These are phyloP conservation scores for Elongisporangium undulatum DNA, from an alignment of 352 stramenopile species.

Conservation along the genomic window DNA sequence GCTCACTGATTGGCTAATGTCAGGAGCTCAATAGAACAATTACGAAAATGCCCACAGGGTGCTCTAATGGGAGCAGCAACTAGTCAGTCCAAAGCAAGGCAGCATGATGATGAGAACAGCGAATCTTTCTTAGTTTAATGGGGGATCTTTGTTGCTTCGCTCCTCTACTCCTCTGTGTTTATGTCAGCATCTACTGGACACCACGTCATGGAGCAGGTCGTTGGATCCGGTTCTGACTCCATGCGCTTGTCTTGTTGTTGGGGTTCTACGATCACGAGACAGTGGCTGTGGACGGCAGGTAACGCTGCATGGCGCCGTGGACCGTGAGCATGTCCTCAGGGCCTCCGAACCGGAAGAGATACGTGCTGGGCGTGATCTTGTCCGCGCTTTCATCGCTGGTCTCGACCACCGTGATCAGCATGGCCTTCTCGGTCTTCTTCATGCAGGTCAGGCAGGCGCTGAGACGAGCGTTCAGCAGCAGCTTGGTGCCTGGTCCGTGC, in stretches of 20 bases:
- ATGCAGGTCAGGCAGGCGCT: conserved; percentile 56
- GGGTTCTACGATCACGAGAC: conserved; percentile 8
- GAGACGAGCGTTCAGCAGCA: conserved; percentile 70
- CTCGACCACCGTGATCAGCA: conserved; percentile 65
- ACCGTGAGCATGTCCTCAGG: conserved; percentile 55
- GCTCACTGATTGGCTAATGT: not conserved
- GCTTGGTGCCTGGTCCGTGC: conserved; percentile 64
- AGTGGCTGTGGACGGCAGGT: conserved; percentile 23
- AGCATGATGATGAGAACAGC: not conserved
- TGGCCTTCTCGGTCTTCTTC: conserved; percentile 74
- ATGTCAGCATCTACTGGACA: not conserved
- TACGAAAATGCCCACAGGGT: not conserved
- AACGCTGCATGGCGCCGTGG: conserved; percentile 34
- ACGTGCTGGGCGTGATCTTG: conserved; percentile 63
- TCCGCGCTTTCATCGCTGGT: conserved; percentile 26
- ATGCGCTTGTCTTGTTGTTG: not conserved
- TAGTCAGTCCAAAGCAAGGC: not conserved
- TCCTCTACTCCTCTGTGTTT: not conserved
- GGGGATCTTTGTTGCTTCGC: not conserved
- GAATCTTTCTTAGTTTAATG: not conserved
- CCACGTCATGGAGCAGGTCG: not conserved
- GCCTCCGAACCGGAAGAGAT: conserved; percentile 61
- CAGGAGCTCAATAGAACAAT: not conserved
- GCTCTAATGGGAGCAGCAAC: not conserved
- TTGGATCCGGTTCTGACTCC: not conserved